Conservation (phyloP, 768 basidiomycete genomes). For the Suillus placidus region DNA sequence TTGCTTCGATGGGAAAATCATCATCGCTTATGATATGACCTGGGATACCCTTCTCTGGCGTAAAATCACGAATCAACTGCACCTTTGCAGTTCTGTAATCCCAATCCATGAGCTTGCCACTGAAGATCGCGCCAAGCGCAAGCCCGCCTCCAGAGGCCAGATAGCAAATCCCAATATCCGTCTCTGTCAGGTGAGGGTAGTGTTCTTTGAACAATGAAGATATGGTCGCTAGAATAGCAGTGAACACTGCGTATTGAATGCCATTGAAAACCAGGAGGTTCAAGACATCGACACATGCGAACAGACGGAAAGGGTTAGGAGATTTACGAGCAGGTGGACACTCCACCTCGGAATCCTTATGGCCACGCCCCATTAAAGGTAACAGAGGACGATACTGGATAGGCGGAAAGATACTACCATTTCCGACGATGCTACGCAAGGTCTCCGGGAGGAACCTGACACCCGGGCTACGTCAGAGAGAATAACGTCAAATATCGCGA, state of each 20-base stretch:
- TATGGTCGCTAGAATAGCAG: slow-evolving; percentile 43
- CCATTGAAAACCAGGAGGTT: slow-evolving; percentile 50
- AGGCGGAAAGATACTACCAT: slow-evolving; percentile 16
- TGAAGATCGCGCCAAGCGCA: slow-evolving; percentile 54
- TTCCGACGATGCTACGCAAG: slow-evolving; percentile 18
- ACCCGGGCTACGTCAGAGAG: neutral
- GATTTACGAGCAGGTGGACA: slow-evolving; percentile 22
- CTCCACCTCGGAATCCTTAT: neutral
- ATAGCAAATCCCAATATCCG: slow-evolving; percentile 70
- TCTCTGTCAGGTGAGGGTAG: slow-evolving; percentile 48
- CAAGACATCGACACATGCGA: slow-evolving; percentile 37
- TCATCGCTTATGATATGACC: slow-evolving; percentile 29
- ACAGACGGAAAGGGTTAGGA: slow-evolving; percentile 36
- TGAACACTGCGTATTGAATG: slow-evolving; percentile 52
- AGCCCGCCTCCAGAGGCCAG: slow-evolving; percentile 72
- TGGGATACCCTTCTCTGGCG: slow-evolving; percentile 21
- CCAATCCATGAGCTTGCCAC: slow-evolving; percentile 61
- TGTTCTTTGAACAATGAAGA: slow-evolving; percentile 48
- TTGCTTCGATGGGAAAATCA: slow-evolving; percentile 58
- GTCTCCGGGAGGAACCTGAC: slow-evolving; percentile 25
- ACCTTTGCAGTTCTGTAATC: slow-evolving; percentile 51
- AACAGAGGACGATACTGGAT: slow-evolving; percentile 15
- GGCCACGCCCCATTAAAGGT: slow-evolving; percentile 13
- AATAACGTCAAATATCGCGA: slow-evolving; percentile 20
- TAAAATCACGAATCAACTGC: slow-evolving; percentile 5